Evolutionary conservation across 441 rosid genomes (phyloP), one percentile per base, ranked within the genome.

Genomic region (Arabidopsis lyrata): DNA sequence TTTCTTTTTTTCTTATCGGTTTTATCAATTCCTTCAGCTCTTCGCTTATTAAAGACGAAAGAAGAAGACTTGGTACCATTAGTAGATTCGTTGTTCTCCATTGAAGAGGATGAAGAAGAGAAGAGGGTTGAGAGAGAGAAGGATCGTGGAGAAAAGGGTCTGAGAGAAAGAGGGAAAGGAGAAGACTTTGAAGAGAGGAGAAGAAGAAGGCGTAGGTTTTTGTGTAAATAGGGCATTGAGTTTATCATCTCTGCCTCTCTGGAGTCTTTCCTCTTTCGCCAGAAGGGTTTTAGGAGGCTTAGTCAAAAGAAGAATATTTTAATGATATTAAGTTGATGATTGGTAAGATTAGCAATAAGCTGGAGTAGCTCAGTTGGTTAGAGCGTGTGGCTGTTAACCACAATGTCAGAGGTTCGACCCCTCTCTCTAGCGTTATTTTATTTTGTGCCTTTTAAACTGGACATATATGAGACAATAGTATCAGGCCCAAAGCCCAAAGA

Each of bases 361-460:
- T 91, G 94, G 94, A 91, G 84, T 89, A 89, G 93, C 91, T 93
- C 91, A 88, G 91, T 81, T 86, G 94, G 97, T 72, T 91, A 86
- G 97, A 91, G 92, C 91, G 92, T 93, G 90, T 93, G 94, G 91
- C 98, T 89, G 90, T 89, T 93, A 91, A 91, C 96, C 94, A 86
- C 91, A 91, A 89, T 94, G 97, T 88, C 93, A 91, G 86, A 87
- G 92, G 95, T 88, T 93, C 94, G 77, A 93, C 76, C 88, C 91
- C 91, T 85, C 87, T 89, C 81, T 92, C 86, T 85, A 87, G 90
- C 91, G 90, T 29, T 29, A 22, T 22, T 22, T 5, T 32, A 32
- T 31, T 31, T 31, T 31, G 5, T 31, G 34, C 2, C 0, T 31
- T 31, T 31, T 24, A 24, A 24, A 24, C 27, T 24, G 27, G 27